Conservation (phyloP, 1,284 basidiomycete genomes). For the Trametes versicolor region DNA sequence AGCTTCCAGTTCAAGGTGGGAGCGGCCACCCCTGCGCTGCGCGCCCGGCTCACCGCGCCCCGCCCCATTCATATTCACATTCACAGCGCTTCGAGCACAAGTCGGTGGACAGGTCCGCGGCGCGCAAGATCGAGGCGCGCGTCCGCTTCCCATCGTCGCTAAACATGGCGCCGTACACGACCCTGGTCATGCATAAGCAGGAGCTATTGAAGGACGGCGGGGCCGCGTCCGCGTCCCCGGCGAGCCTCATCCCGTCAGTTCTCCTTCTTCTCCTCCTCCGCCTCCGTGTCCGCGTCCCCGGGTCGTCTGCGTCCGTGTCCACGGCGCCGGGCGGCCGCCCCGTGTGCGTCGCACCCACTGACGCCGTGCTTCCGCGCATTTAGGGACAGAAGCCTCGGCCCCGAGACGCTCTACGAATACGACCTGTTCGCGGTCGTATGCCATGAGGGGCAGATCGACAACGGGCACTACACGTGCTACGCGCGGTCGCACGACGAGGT, state of each 20-base stretch:
- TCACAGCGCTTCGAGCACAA: slow-evolving; percentile 92
- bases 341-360: slow-evolving; percentile 6
- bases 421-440: slow-evolving; percentile 95
- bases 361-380: background rate
- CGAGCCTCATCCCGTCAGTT: slow-evolving; percentile 47
- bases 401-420: slow-evolving; percentile 85
- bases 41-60: slow-evolving; percentile 19
- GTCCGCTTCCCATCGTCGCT: slow-evolving; percentile 87
- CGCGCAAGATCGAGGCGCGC: slow-evolving; percentile 87
- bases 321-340: slow-evolving; percentile 5
- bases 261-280: background rate
- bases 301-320: background rate
- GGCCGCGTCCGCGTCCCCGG: slow-evolving; percentile 14
- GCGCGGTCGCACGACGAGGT: slow-evolving; percentile 82
- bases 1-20: slow-evolving; percentile 95
- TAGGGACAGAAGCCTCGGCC: slow-evolving; percentile 55
- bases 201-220: slow-evolving; percentile 51
- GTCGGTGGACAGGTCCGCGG: slow-evolving; percentile 70
- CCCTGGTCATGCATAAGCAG: slow-evolving; percentile 61
- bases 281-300: no score
- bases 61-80: background rate
- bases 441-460: slow-evolving; percentile 94
- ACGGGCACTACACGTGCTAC: slow-evolving; percentile 93
- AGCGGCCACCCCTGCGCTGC: slow-evolving; percentile 10
- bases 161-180: slow-evolving; percentile 91